Percentiles rank a stretch among this genome's conserved stretches.
These are phyloP conservation scores for Globisporangium mamillatum DNA, from an alignment of 352 stramenopile genomes.

Conservation along the genomic window DNA sequence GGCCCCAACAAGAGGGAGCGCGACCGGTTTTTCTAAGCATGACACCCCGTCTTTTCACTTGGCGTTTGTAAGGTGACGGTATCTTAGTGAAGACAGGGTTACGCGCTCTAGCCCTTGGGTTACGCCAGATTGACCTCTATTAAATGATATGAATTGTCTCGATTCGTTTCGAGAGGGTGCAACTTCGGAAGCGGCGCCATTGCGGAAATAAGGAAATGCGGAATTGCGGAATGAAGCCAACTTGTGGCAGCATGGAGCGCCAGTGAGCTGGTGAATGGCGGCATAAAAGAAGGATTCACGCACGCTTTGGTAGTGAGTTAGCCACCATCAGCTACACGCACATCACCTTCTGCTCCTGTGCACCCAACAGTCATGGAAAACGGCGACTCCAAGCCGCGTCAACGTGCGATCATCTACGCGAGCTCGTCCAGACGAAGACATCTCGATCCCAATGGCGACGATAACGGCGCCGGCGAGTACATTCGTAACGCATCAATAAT, in stretches of 20 bases:
- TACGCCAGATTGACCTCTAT: background rate
- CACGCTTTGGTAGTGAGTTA: background rate
- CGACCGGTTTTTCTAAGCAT: slow-evolving; percentile 24
- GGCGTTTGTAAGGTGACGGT: slow-evolving; percentile 22
- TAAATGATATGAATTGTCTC: slow-evolving; percentile 4
- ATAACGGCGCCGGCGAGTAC: background rate
- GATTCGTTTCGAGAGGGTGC: slow-evolving; percentile 1
- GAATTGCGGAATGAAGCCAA: background rate
- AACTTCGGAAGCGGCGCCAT: slow-evolving; percentile 2
- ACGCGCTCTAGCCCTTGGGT: background rate
- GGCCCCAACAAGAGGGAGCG: slow-evolving; percentile 16
- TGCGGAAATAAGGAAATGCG: slow-evolving; percentile 6
- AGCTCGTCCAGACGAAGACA: slow-evolving; percentile 6
- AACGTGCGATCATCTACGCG: slow-evolving; percentile 40
- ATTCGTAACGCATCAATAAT: background rate
- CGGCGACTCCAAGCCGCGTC: slow-evolving; percentile 10
- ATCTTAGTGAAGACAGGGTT: background rate
- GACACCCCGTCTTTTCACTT: slow-evolving; percentile 25
- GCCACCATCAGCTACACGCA: background rate
- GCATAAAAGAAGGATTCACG: background rate
- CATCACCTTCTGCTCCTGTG: background rate
- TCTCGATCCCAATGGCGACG: background rate
- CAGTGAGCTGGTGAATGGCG: background rate
- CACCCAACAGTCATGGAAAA: slow-evolving; percentile 8
- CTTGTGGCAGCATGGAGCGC: background rate